Percentiles rank a stretch among this genome's conserved stretches.
phyloP scores from a whole-genome alignment of 1,284 basidiomycete species.

The Ceratobasidium sp. region DNA sequence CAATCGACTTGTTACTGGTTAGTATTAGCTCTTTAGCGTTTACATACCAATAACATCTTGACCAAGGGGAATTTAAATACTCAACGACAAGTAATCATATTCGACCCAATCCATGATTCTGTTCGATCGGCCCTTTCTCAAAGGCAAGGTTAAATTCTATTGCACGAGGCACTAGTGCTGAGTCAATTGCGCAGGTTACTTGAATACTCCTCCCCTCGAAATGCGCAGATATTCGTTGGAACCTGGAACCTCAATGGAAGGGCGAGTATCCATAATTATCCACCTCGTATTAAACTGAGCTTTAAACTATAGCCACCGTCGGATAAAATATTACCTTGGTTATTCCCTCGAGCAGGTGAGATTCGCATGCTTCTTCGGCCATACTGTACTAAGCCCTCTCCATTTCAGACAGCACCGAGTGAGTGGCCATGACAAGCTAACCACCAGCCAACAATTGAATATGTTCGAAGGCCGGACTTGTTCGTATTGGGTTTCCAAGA shows the following conservation, averaged over 20 bases:
- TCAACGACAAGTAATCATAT: slow-evolving; percentile 88
- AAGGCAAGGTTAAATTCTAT: slow-evolving; percentile 56
- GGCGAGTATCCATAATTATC: slow-evolving; percentile 56
- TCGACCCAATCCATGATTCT: slow-evolving; percentile 91
- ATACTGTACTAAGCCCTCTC: not conserved
- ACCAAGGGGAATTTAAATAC: slow-evolving; percentile 86
- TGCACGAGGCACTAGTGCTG: slow-evolving; percentile 35
- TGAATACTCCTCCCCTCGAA: slow-evolving; percentile 84
- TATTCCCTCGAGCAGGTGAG: slow-evolving; percentile 81
- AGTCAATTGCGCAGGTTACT: slow-evolving; percentile 58
- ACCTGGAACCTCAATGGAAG: slow-evolving; percentile 97
- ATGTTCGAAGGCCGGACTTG: slow-evolving; percentile 74
- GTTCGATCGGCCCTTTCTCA: slow-evolving; percentile 73
- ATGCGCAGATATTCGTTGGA: slow-evolving; percentile 81
- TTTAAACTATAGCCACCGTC: slow-evolving; percentile 64
- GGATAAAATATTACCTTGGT: slow-evolving; percentile 87
- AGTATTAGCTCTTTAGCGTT: slow-evolving; percentile 47
- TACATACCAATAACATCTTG: not conserved
- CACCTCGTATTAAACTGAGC: slow-evolving; percentile 26
- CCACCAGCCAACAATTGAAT: not conserved
- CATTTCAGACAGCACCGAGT: slow-evolving; percentile 28
- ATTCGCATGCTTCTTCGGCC: slow-evolving; percentile 45
- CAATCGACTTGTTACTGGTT: slow-evolving; percentile 94
- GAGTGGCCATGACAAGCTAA: not conserved
- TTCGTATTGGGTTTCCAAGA: slow-evolving; percentile 96